phyloP scores from a whole-genome alignment of 768 basidiomycete genomes.

The Ramaria rubella region DNA sequence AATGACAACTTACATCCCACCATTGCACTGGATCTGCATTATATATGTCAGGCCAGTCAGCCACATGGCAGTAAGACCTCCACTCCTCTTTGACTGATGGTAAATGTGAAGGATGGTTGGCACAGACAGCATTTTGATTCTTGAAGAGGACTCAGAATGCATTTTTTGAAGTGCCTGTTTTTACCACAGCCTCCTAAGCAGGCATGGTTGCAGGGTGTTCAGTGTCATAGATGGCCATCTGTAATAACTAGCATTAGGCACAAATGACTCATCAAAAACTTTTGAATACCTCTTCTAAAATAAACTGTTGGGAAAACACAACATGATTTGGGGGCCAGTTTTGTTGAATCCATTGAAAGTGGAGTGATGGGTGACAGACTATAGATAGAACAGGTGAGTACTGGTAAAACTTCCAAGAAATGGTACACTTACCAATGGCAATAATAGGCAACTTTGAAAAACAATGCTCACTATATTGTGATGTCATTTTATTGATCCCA shows the following conservation, averaged over 20 bases:
- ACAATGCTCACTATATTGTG: neutral
- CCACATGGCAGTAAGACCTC: neutral
- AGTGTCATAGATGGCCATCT: neutral
- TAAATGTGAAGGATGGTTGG: neutral
- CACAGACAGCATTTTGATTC: neutral
- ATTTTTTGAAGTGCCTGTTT: neutral
- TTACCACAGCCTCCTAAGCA: neutral
- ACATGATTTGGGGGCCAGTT: neutral
- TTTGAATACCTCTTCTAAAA: neutral
- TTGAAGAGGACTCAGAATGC: neutral
- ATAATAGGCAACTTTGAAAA: neutral
- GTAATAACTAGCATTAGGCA: neutral
- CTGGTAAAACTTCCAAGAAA: neutral
- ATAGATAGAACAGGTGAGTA: neutral
- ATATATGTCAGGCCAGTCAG: neutral
- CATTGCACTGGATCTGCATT: too few species aligned
- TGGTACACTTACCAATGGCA: neutral
- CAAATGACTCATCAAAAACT: neutral
- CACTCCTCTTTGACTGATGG: neutral
- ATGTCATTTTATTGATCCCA: neutral
- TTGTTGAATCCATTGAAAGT: neutral
- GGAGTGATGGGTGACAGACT: neutral
- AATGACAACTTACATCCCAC: neutral
- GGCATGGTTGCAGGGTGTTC: too few species aligned
- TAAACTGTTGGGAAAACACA: neutral